A percentile compares a stretch with the other conserved stretches of the same genome.
phyloP scores from a whole-genome alignment of 169 alveolate species.

The Hammondia hammondi region DNA sequence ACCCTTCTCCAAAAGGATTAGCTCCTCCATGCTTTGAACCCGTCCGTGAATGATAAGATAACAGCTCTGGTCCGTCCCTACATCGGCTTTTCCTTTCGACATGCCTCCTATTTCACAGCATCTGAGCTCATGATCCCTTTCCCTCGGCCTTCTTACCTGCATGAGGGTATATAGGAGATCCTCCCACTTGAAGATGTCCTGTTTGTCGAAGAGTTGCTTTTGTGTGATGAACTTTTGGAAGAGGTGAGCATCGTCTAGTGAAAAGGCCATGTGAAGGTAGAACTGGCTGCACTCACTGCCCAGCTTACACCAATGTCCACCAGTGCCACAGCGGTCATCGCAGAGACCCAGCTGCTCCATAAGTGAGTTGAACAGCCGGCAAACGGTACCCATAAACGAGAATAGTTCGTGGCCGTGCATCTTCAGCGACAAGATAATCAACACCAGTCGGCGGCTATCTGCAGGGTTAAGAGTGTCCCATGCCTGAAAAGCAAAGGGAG shows the following conservation, averaged over 20 bases:
- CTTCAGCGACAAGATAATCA: not conserved
- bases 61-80: too few relatives aligned
- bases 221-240: constrained; percentile 48
- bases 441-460: constrained; percentile 56
- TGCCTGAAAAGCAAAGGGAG: constrained; percentile 17
- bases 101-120: too few relatives aligned
- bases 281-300: constrained; percentile 57
- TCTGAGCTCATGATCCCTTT: not conserved
- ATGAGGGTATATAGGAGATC: constrained; percentile 62
- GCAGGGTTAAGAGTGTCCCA: constrained; percentile 61
- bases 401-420: constrained; percentile 27
- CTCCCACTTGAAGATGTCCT: constrained; percentile 66
- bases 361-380: constrained; percentile 14
- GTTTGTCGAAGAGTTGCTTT: constrained; percentile 31
- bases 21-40: too few relatives aligned
- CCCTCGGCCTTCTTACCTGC: constrained; percentile 43
- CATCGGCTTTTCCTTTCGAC: too few relatives aligned
- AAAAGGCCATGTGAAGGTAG: constrained; percentile 61
- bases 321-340: not conserved
- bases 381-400: constrained; percentile 19
- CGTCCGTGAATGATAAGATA: too few relatives aligned
- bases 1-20: too few relatives aligned
- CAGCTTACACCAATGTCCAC: constrained; percentile 24
- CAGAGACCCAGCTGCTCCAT: not conserved
- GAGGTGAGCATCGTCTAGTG: constrained; percentile 34